phyloP scores from a whole-genome alignment of 495 filamentous ascomycete genomes.

The Hypoxylon fuscum region DNA sequence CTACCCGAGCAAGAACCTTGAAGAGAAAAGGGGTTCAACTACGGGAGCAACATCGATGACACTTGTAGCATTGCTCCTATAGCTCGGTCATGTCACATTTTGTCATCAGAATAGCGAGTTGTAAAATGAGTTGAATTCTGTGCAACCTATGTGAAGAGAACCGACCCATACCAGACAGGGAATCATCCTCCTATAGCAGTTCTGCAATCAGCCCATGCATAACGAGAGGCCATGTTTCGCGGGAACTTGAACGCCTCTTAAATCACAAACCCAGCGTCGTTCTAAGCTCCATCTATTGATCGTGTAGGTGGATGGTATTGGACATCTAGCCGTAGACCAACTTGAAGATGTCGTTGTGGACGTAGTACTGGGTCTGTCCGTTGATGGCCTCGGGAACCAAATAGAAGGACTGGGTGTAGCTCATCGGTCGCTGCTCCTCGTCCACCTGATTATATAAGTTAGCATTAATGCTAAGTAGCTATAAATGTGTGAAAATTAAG shows the following conservation, averaged over 20 bases:
- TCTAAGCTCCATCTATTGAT: not conserved
- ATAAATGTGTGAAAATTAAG: not conserved
- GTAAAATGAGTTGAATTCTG: slow-evolving; percentile 11
- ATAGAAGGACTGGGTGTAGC: slow-evolving; percentile 86
- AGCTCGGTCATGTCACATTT: not conserved
- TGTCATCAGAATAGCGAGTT: not conserved
- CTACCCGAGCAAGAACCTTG: too few species aligned
- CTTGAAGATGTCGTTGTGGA: slow-evolving; percentile 93
- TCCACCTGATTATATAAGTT: slow-evolving; percentile 68
- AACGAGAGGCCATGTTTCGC: slow-evolving; percentile 17
- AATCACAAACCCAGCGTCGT: slow-evolving; percentile 1
- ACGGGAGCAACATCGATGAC: not conserved
- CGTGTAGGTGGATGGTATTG: not conserved
- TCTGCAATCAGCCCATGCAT: slow-evolving; percentile 22
- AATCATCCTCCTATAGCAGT: slow-evolving; percentile 5
- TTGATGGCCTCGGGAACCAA: slow-evolving; percentile 73
- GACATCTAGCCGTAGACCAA: slow-evolving; percentile 68
- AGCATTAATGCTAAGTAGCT: slow-evolving; percentile 9
- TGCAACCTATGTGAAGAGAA: slow-evolving; percentile 25
- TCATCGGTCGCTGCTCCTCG: slow-evolving; percentile 80
- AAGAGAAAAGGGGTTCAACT: too few species aligned
- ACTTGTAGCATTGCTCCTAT: not conserved
- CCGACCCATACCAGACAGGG: slow-evolving; percentile 2
- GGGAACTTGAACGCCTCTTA: not conserved
- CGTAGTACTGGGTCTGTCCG: slow-evolving; percentile 67